phyloP scores from a whole-genome alignment of 2,329 filamentous ascomycete genomes.

The Ophiostoma sp. region DNA sequence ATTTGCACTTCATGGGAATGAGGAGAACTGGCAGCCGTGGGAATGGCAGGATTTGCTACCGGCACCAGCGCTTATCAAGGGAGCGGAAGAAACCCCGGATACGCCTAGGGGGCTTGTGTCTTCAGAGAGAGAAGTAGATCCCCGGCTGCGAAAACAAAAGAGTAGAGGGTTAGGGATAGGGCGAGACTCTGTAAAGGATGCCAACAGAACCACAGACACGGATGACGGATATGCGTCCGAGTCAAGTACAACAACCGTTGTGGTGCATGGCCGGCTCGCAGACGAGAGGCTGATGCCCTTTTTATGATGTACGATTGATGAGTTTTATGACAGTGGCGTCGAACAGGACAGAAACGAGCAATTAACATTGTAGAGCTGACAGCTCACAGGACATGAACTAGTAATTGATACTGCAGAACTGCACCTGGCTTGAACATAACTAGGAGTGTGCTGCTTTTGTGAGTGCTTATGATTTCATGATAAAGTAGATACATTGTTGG shows the following conservation, averaged over 20 bases:
- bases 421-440: background rate
- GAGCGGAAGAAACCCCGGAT: background rate
- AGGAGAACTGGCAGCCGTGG: constrained; percentile 11
- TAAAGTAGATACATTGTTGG: constrained; percentile 17
- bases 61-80: background rate
- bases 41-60: constrained; percentile 15
- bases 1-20: background rate
- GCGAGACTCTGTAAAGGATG: background rate
- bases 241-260: constrained; percentile 18
- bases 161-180: background rate
- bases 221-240: constrained; percentile 20
- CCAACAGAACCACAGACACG: background rate
- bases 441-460: background rate
- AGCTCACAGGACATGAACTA: too few species aligned
- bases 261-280: constrained; percentile 17
- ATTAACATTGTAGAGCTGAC: background rate
- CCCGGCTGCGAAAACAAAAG: constrained; percentile 2
- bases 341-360: background rate
- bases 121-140: too few species aligned
- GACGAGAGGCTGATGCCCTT: constrained; percentile 19
- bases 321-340: constrained; percentile 2
- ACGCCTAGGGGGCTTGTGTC: too few species aligned
- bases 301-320: constrained; percentile 10
- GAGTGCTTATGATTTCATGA: constrained; percentile 3
- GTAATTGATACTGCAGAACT: background rate